Evolutionary conservation across 352 stramenopile genomes (phyloP).

Genomic region (Phytopythium sindhum): DNA sequence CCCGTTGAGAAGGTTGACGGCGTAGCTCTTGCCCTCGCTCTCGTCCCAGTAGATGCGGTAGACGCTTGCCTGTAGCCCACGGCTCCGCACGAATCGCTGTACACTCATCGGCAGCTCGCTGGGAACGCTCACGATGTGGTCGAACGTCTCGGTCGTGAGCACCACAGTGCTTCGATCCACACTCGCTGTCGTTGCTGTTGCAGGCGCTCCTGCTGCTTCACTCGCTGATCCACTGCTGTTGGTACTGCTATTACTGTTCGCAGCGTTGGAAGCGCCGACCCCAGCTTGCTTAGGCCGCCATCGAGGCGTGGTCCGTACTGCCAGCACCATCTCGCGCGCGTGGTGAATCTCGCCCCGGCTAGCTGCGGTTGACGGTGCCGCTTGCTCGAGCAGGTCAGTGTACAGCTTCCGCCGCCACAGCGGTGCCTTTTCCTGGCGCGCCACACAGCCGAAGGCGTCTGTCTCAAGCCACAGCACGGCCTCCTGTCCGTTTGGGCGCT

Average conservation of each 20-base stretch:
- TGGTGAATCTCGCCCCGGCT: not conserved
- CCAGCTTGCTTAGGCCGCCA: slow-evolving; percentile 17
- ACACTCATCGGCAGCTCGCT: slow-evolving; percentile 57
- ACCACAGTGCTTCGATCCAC: slow-evolving; percentile 48
- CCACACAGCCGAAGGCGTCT: slow-evolving; percentile 38
- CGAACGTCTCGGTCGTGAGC: slow-evolving; percentile 51
- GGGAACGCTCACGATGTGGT: slow-evolving; percentile 50
- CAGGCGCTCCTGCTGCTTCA: not conserved
- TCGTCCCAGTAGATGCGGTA: slow-evolving; percentile 67
- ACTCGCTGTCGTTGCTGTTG: slow-evolving; percentile 3
- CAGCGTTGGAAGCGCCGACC: not conserved
- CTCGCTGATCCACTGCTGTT: slow-evolving; percentile 13
- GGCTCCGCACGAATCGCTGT: slow-evolving; percentile 71
- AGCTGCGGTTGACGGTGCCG: not conserved
- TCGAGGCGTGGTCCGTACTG: slow-evolving; percentile 51
- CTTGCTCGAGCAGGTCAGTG: slow-evolving; percentile 25
- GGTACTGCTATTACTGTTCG: slow-evolving; percentile 18
- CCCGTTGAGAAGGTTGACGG: slow-evolving; percentile 73
- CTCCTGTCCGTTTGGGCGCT: slow-evolving; percentile 48
- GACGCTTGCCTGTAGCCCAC: slow-evolving; percentile 59
- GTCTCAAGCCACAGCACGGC: slow-evolving; percentile 58
- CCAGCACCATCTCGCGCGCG: slow-evolving; percentile 32
- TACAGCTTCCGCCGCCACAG: slow-evolving; percentile 64
- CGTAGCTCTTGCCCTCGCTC: slow-evolving; percentile 53
- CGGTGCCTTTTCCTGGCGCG: slow-evolving; percentile 40